Evolutionary conservation across 73 alveolate genomes (phyloP).

Genomic region (Paramecium sonneborni): DNA sequence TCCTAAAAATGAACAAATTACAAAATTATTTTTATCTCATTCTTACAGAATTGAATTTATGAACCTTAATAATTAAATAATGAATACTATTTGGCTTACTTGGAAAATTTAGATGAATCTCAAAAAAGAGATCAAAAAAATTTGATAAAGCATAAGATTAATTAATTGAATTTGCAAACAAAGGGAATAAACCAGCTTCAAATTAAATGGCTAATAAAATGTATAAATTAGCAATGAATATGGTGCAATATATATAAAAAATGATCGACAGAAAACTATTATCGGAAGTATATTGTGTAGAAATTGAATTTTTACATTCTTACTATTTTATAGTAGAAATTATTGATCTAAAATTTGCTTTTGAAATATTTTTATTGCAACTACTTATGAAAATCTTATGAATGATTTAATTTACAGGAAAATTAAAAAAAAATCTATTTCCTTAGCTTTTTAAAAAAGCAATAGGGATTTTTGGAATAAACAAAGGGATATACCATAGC

Average conservation of each 20-base stretch:
- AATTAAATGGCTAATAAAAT: slow-evolving; percentile 60
- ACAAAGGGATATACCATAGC: too few relatives aligned
- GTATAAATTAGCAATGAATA: slow-evolving; percentile 67
- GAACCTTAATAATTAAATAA: neutral
- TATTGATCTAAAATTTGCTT: slow-evolving; percentile 53
- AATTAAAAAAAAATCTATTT: too few relatives aligned
- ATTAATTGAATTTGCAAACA: slow-evolving; percentile 41
- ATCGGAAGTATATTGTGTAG: slow-evolving; percentile 43
- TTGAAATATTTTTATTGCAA: slow-evolving; percentile 51
- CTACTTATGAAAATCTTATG: slow-evolving; percentile 46
- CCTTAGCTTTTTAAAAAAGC: too few relatives aligned
- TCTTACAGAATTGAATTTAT: slow-evolving; percentile 35
- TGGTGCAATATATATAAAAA: slow-evolving; percentile 36
- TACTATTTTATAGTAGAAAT: slow-evolving; percentile 55
- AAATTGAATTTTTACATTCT: slow-evolving; percentile 50
- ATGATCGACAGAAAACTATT: slow-evolving; percentile 19
- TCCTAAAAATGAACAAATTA: slow-evolving; percentile 61
- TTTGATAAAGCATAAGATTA: slow-evolving; percentile 34
- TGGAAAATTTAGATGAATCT: slow-evolving; percentile 46
- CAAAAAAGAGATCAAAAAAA: slow-evolving; percentile 45
- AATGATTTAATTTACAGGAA: too few relatives aligned
- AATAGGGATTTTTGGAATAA: too few relatives aligned
- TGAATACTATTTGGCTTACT: slow-evolving; percentile 39
- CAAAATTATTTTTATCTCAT: slow-evolving; percentile 26
- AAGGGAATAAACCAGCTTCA: slow-evolving; percentile 42